Evolutionary conservation across 1,284 basidiomycete species (phyloP).

Genomic region (Pseudozyma sp.): DNA sequence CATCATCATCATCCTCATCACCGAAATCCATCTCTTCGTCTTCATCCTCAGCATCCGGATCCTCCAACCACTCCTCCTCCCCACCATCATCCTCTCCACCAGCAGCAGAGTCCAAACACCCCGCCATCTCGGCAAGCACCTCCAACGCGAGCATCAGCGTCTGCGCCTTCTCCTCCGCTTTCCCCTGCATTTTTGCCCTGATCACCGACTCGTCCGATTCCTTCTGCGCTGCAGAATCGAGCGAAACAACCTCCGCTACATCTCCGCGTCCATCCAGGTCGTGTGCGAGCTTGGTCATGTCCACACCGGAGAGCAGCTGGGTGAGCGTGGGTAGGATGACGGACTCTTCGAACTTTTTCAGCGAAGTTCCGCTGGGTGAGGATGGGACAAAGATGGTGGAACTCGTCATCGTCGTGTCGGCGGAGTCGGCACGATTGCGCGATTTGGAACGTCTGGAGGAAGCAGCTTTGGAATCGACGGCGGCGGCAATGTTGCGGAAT

Average conservation of each 20-base stretch:
- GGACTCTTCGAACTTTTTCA: constrained; percentile 34
- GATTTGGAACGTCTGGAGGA: constrained; percentile 11
- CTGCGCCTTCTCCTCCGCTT: constrained; percentile 53
- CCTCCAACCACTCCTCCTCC: constrained; percentile 41
- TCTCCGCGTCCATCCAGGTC: constrained; percentile 37
- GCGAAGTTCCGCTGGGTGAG: background rate
- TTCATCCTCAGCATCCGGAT: constrained; percentile 28
- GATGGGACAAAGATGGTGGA: constrained; percentile 31
- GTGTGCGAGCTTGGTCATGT: constrained; percentile 39
- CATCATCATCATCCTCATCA: constrained; percentile 13
- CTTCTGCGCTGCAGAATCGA: constrained; percentile 6
- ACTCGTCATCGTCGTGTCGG: constrained; percentile 14
- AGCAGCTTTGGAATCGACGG: constrained; percentile 26
- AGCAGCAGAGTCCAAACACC: constrained; percentile 24
- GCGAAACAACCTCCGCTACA: constrained; percentile 17
- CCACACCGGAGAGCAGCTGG: constrained; percentile 19
- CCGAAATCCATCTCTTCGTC: constrained; percentile 29
- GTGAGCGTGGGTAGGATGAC: constrained; percentile 32
- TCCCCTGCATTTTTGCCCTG: constrained; percentile 35
- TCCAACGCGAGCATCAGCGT: constrained; percentile 60
- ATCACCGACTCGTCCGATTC: constrained; percentile 25
- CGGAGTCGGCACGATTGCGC: constrained; percentile 12
- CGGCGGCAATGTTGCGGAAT: constrained; percentile 45
- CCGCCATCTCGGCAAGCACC: constrained; percentile 59
- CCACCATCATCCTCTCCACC: constrained; percentile 7